Conservation (phyloP, 2,329 filamentous ascomycete genomes). For the Thyridium curvatum region DNA sequence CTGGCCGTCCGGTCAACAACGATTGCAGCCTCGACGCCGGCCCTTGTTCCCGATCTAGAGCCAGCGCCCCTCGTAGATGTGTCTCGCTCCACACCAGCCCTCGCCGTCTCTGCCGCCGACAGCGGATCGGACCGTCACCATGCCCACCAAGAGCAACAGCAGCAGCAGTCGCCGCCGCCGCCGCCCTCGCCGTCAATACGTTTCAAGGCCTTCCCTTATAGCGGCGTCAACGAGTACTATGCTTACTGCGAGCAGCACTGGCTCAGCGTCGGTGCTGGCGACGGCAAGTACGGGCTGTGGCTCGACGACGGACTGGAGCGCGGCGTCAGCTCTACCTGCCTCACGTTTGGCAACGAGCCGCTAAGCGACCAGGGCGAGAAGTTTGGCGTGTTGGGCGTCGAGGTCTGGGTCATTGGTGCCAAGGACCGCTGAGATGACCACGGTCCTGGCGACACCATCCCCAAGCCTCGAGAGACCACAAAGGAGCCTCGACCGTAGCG, state of each 20-base stretch:
- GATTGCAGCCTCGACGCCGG: conserved; percentile 18
- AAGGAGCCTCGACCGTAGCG: too few relatives aligned
- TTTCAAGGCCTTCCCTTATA: conserved; percentile 97
- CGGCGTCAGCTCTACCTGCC: conserved; percentile 76
- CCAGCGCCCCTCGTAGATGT: conserved; percentile 13
- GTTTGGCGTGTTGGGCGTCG: conserved; percentile 85
- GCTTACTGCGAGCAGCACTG: conserved; percentile 86
- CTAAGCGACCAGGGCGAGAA: conserved; percentile 89
- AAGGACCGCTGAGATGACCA: conserved; percentile 4
- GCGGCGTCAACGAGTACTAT: conserved; percentile 92
- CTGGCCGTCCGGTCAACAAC: conserved; percentile 35
- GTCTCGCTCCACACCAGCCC: conserved; percentile 21
- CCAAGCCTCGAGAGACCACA: too few relatives aligned
- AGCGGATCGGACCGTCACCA: too few relatives aligned
- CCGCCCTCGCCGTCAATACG: conserved; percentile 69
- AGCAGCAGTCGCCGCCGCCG: conserved; percentile 18
- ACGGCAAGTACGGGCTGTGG: conserved; percentile 92
- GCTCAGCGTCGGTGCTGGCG: conserved; percentile 78
- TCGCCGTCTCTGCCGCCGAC: neutral
- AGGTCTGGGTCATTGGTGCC: conserved; percentile 83
- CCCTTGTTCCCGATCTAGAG: conserved; percentile 9
- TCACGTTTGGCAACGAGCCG: conserved; percentile 92
- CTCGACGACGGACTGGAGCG: conserved; percentile 78
- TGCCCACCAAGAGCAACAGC: neutral
- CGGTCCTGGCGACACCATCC: too few relatives aligned